Conservation (phyloP, 1,284 basidiomycete species). For the Mycosarcoma maydis region DNA sequence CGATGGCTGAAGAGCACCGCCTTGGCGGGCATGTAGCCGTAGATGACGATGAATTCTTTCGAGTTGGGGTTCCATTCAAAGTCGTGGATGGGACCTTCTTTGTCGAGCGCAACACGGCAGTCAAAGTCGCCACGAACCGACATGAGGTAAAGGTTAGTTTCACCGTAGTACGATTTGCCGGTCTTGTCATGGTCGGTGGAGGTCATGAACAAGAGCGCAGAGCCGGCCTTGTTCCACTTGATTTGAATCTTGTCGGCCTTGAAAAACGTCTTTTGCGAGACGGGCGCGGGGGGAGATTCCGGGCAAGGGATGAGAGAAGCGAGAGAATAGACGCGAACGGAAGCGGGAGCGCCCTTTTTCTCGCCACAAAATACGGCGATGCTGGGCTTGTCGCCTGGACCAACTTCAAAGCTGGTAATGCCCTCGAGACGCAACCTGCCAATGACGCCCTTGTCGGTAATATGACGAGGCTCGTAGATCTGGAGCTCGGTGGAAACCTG, state of each 20-base stretch:
- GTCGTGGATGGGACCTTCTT: conserved; percentile 97
- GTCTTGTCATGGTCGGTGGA: conserved; percentile 96
- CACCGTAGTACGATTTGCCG: conserved; percentile 97
- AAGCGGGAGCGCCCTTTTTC: conserved; percentile 95
- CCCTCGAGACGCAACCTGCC: conserved; percentile 86
- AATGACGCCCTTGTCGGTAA: conserved; percentile 80
- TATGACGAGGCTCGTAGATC: conserved; percentile 79
- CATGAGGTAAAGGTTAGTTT: conserved; percentile 92
- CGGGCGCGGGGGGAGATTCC: conserved; percentile 72
- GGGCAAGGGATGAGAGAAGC: conserved; percentile 74
- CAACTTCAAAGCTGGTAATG: conserved; percentile 78
- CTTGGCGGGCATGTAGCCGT: conserved; percentile 97
- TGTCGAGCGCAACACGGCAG: conserved; percentile 89
- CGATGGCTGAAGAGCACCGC: conserved; percentile 89
- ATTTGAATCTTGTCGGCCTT: conserved; percentile 93
- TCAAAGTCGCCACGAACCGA: conserved; percentile 96
- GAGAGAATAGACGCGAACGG: conserved; percentile 84
- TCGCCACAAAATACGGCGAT: conserved; percentile 91
- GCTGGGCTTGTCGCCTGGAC: conserved; percentile 83
- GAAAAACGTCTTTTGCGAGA: conserved; percentile 85
- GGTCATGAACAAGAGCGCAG: conserved; percentile 78
- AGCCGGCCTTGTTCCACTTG: conserved; percentile 94
- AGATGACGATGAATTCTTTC: conserved; percentile 94
- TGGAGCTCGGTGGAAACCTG: conserved; percentile 85
- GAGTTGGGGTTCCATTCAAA: conserved; percentile 93